These are phyloP conservation scores for Echinochloa phyllopogon DNA, from an alignment of 176 grass and related monocot genomes.

Conservation along the genomic window DNA sequence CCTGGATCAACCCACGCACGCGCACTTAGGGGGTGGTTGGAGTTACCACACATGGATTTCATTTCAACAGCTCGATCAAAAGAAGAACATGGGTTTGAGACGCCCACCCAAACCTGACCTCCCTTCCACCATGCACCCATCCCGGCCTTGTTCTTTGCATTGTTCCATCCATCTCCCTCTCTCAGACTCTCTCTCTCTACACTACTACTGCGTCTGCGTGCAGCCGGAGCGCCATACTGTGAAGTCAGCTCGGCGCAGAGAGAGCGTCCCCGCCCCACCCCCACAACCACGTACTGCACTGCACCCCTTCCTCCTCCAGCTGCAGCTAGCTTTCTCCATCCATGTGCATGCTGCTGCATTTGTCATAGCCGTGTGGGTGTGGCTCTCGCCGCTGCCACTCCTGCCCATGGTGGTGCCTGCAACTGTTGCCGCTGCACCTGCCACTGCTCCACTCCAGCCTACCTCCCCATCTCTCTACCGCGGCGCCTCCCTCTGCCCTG, in stretches of 20 bases:
- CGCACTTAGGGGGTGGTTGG: no score
- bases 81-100: no score
- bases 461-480: neutral
- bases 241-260: slow-evolving; percentile 48
- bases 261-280: neutral
- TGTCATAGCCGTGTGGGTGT: neutral
- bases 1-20: neutral
- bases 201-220: neutral
- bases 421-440: neutral
- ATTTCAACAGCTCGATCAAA: no score
- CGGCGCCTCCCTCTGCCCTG: neutral
- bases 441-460: slow-evolving; percentile 19
- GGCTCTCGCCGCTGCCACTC: neutral
- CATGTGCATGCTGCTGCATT: slow-evolving; percentile 14
- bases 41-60: no score
- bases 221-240: slow-evolving; percentile 27
- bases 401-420: neutral
- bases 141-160: slow-evolving; percentile 2
- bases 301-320: neutral
- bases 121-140: neutral
- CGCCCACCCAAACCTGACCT: no score
- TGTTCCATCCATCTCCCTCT: slow-evolving; percentile 18
- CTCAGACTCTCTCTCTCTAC: neutral
- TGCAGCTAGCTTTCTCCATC: neutral
- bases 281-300: neutral